Evolutionary conservation across 768 basidiomycete genomes (phyloP).

Genomic region (Suillus placidus): DNA sequence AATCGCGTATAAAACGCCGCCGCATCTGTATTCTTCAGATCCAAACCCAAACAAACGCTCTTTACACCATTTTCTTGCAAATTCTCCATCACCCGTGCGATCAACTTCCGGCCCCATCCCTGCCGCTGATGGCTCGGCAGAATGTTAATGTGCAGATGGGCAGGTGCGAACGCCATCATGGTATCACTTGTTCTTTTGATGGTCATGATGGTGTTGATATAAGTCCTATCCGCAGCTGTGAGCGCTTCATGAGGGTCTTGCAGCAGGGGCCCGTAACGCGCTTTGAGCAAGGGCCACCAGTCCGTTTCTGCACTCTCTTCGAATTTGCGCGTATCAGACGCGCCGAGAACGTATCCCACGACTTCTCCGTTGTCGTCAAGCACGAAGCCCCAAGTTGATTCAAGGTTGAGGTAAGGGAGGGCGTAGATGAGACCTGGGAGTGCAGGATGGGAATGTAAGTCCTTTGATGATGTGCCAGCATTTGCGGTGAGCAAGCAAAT

Average conservation of each 20-base stretch:
- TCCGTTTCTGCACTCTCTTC: constrained; percentile 53
- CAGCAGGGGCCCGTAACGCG: constrained; percentile 47
- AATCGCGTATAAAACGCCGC: constrained; percentile 62
- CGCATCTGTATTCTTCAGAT: constrained; percentile 63
- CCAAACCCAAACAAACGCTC: constrained; percentile 70
- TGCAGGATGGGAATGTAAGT: constrained; percentile 60
- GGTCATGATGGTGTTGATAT: constrained; percentile 38
- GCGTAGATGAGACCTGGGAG: constrained; percentile 75
- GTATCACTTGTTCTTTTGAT: constrained; percentile 48
- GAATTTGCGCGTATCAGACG: constrained; percentile 67
- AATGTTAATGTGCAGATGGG: constrained; percentile 78
- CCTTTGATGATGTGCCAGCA: constrained; percentile 67
- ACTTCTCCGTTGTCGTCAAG: constrained; percentile 57
- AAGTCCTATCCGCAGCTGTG: constrained; percentile 31
- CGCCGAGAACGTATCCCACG: constrained; percentile 74
- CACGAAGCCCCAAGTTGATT: constrained; percentile 70
- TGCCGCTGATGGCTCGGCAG: constrained; percentile 64
- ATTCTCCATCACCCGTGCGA: constrained; percentile 54
- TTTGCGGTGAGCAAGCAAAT: constrained; percentile 79
- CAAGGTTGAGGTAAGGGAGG: constrained; percentile 71
- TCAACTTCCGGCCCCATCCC: constrained; percentile 72
- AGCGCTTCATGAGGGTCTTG: constrained; percentile 14
- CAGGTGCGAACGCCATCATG: constrained; percentile 66
- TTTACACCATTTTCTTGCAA: constrained; percentile 48
- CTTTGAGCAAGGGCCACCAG: constrained; percentile 70